Conservation (phyloP, 768 basidiomycete genomes). For the Mycena amicta region DNA sequence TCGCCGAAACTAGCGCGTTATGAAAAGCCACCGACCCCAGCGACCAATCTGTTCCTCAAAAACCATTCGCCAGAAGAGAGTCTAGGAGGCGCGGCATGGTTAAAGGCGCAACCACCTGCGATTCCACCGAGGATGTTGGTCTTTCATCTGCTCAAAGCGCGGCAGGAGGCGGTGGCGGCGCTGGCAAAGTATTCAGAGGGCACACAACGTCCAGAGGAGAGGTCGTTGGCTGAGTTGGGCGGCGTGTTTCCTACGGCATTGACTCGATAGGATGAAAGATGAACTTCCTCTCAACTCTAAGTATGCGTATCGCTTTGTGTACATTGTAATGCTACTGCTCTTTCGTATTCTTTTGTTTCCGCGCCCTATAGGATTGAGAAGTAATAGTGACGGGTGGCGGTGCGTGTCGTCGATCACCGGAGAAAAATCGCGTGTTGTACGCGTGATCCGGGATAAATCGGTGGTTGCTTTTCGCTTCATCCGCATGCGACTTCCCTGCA, state of each 20-base stretch:
- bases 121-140: slow-evolving; percentile 32
- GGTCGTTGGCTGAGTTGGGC: neutral
- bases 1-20: slow-evolving; percentile 35
- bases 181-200: slow-evolving; percentile 27
- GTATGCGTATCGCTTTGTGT: too few species aligned
- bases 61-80: slow-evolving; percentile 18
- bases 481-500: slow-evolving; percentile 12
- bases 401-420: too few species aligned
- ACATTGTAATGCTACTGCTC: too few species aligned
- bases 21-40: slow-evolving; percentile 41
- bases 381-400: too few species aligned
- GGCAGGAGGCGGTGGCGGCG: slow-evolving; percentile 28
- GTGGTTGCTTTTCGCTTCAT: slow-evolving; percentile 1
- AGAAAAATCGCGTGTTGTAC: neutral
- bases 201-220: slow-evolving; percentile 4
- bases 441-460: neutral
- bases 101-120: slow-evolving; percentile 20
- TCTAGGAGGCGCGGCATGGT: slow-evolving; percentile 15
- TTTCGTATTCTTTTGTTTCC: too few species aligned
- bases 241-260: neutral
- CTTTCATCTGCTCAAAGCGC: slow-evolving; percentile 34
- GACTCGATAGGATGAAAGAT: too few species aligned
- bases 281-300: too few species aligned
- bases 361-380: too few species aligned
- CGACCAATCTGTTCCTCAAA: slow-evolving; percentile 45